Base-by-base conservation (phyloP, 208 protist genomes). In the Acanthamoeba triangularis region DNA sequence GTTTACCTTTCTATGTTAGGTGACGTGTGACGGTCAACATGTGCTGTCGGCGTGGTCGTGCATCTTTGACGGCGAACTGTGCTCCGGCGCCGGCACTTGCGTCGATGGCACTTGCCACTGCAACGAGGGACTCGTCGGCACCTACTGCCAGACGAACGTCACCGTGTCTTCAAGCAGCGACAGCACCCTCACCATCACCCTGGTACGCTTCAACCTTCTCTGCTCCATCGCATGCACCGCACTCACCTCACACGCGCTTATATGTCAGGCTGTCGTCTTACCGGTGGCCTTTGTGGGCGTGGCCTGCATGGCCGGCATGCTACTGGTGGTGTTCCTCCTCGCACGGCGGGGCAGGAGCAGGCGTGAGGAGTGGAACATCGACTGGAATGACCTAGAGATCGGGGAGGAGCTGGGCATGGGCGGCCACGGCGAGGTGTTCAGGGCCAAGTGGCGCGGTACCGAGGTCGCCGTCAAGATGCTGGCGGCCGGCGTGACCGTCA, bases 21-120 rank as follows among this genome's bases (percentile, higher is more conserved):
- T 94, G 16, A 94, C 30, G 8, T 94, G 90, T 28, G 61, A 52
- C 3, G 90, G 63, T 28, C 44, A 61, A 6, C 56, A 47, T 35
- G 35, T 80, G 63, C 33, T 94, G 33, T 80, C 63, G n/a, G 33
- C 52, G 67, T 72, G 90, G 63, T 72, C 63, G 20, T 94, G 90
- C 41, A 72, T 94, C 41, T n/a, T 1, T 7, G 90, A 78, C 11
- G 90, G 90, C 44, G 37, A 28, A 14, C n/a, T 94, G n/a, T 94
- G 90, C 30, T 80, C 63, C 0, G 18, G 78, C 8, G 4, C 25
- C 6, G 90, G 90, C 7, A 4, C 7, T 6, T 94, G 90, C 52
- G 56, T 94, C 56, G 90, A 94, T 6, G 35, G 35, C 30, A 61
- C 78, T 30, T 94, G 90, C 37, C 8, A 20, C 13, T 94, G 90